These are phyloP conservation scores for Globisporangium takayamanum DNA, from an alignment of 352 stramenopile species.

Conservation along the genomic window DNA sequence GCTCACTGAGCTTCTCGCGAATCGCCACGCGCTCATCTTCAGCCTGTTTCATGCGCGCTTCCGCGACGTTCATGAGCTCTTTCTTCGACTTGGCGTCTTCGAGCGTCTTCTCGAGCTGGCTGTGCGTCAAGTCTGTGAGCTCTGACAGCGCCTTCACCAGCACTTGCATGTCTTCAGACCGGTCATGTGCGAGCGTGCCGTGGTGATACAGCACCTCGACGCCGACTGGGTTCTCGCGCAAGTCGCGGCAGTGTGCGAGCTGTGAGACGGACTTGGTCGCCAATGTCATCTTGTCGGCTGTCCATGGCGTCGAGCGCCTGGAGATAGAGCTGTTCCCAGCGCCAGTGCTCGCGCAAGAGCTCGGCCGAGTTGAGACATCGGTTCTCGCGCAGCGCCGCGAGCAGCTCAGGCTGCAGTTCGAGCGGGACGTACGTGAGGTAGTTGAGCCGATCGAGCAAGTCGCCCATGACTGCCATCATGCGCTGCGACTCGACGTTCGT, in stretches of 20 bases:
- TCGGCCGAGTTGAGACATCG: conserved; percentile 51
- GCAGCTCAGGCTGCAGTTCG: conserved; percentile 44
- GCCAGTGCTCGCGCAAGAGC: conserved; percentile 67
- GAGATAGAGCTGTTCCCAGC: conserved; percentile 67
- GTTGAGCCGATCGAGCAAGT: conserved; percentile 78
- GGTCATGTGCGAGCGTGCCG: conserved; percentile 39
- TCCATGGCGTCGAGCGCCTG: conserved; percentile 56
- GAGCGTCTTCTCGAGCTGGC: conserved; percentile 74
- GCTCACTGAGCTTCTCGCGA: conserved; percentile 67
- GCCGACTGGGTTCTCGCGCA: conserved; percentile 66
- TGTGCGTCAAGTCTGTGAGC: conserved; percentile 73
- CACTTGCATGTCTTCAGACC: conserved; percentile 62
- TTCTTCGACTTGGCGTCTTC: conserved; percentile 84
- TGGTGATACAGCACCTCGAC: conserved; percentile 75
- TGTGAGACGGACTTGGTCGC: conserved; percentile 66
- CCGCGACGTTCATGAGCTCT: conserved; percentile 68
- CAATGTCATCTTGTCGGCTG: conserved; percentile 58
- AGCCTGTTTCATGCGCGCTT: conserved; percentile 74
- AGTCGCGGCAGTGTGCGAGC: conserved; percentile 53
- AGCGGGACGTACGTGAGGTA: conserved; percentile 82
- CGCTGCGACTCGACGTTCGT: conserved; percentile 86
- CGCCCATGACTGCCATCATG: conserved; percentile 84
- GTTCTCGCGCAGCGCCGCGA: conserved; percentile 53
- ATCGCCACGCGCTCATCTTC: conserved; percentile 75
- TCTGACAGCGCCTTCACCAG: conserved; percentile 74